These are phyloP conservation scores for Coniochaeta prunicola DNA, from an alignment of 2,329 filamentous ascomycete species.

Conservation along the genomic window DNA sequence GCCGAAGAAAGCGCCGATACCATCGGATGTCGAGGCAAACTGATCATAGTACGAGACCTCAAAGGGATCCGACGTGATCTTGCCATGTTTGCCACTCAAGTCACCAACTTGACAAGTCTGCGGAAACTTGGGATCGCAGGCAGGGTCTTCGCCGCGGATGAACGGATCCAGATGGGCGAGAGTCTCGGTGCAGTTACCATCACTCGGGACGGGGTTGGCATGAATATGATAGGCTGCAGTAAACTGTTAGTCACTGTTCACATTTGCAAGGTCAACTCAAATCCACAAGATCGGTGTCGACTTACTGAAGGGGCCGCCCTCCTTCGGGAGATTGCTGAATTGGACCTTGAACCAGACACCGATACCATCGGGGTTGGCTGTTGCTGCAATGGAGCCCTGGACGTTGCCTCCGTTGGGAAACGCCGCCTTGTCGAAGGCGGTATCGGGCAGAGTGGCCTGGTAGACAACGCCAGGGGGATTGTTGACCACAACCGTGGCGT, in stretches of 20 bases:
- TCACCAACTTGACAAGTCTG: constrained; percentile 71
- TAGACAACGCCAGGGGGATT: constrained; percentile 51
- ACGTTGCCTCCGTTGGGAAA: constrained; percentile 43
- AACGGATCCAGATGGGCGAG: constrained; percentile 66
- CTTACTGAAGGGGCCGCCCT: constrained; percentile 24
- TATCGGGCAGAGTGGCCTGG: constrained; percentile 46
- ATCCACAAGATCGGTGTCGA: background rate
- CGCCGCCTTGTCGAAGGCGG: constrained; percentile 41
- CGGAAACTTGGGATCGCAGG: constrained; percentile 51
- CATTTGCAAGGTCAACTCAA: background rate
- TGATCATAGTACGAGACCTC: constrained; percentile 44
- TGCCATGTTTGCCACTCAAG: constrained; percentile 66
- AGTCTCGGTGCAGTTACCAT: constrained; percentile 66
- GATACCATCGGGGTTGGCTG: constrained; percentile 16
- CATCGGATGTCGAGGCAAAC: constrained; percentile 47
- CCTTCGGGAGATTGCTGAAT: constrained; percentile 23
- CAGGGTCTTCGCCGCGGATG: constrained; percentile 50
- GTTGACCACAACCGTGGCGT: constrained; percentile 38
- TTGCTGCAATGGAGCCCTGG: constrained; percentile 26
- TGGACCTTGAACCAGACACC: constrained; percentile 23
- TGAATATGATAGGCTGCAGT: constrained; percentile 67
- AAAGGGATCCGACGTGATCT: constrained; percentile 45
- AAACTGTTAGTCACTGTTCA: background rate
- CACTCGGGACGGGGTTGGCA: constrained; percentile 49
- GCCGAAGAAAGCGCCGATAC: constrained; percentile 51